Evolutionary conservation across 768 basidiomycete genomes (phyloP), one percentile per base, ranked within the genome.

Genomic region (Mycena albidolilacea): DNA sequence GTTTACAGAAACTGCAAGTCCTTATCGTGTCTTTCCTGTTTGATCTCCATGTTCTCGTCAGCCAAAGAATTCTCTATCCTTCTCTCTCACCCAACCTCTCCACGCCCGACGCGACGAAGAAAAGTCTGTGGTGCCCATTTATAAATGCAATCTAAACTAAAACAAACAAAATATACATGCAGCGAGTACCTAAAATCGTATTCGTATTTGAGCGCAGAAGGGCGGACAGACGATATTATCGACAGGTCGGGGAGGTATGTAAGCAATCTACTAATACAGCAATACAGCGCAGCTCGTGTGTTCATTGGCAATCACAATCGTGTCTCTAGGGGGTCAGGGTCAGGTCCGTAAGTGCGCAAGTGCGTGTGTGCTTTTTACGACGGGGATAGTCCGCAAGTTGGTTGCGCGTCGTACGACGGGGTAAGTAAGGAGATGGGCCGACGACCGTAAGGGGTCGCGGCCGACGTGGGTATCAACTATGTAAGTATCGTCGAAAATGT

Each of bases 131-230:
- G 23, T 17, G 44, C 17, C 21, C 23, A 50, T 63, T 48, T 63
- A 63, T 14, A 44, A 55, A 60, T 35, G 61, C 17, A 19, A 58
- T 70, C 30, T 55, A 57, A 57, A 63, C 37, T 30, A 43, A 12
- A 57, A 57, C 57, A 37, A 43, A 12, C 5, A 43, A 62, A 63
- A 63, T 37, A 61, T 54, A 39, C 21, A 30, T 57, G 58, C 17
- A 60, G 62, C 52, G 54, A 66, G 39, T 69, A 44, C 30, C 30
- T 46, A 12, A 43, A 43, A 12, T 46, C 44, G 37, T 69, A 70
- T 57, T 70, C 69, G 69, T 70, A 65, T 70, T 59, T 72, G 52
- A 35, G 48, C n/a, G 54, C 30, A 44, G 59, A 66, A 65, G 54
- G 38, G 19, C 12, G 10, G 35, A 19, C 17, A 23, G 30, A 5